A percentile compares a stretch with the other conserved stretches of the same genome.
phyloP scores from a whole-genome alignment of 164 flowering plant genomes.

The Kingdonia uniflora region DNA sequence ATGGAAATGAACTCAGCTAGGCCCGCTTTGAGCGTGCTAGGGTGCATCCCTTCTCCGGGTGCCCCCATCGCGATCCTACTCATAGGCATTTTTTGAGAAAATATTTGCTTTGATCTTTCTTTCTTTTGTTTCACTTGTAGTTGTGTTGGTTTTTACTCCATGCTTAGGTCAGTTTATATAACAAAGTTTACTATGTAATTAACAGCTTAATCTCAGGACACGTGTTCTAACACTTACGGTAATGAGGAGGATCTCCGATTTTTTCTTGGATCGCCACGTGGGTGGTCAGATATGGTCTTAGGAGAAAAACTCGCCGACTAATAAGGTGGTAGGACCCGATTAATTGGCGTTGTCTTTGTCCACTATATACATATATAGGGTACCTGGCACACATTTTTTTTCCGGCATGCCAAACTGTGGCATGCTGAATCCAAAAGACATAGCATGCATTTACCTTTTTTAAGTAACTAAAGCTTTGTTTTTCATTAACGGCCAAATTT shows the following conservation, averaged over 20 bases:
- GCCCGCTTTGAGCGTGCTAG: slow-evolving; percentile 45
- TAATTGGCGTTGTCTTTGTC: too few relatives aligned
- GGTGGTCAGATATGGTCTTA: neutral
- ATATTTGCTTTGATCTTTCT: neutral
- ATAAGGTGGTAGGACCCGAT: too few relatives aligned
- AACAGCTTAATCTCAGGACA: neutral
- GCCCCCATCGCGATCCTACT: neutral
- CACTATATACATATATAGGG: too few relatives aligned
- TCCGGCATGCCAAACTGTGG: too few relatives aligned
- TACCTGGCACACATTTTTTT: too few relatives aligned
- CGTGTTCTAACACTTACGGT: neutral
- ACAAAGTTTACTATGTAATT: neutral
- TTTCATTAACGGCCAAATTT: too few relatives aligned
- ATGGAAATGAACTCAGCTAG: slow-evolving; percentile 57
- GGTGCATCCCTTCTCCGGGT: neutral
- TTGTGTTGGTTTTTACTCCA: neutral
- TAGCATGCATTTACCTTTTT: too few relatives aligned
- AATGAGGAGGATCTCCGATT: slow-evolving; percentile 3
- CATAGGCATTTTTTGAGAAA: neutral
- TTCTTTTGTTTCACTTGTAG: neutral
- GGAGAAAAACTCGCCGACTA: neutral
- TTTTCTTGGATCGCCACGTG: neutral
- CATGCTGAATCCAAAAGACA: too few relatives aligned
- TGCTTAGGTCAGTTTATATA: neutral
- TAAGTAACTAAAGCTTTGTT: too few relatives aligned